Evolutionary conservation across 2,329 filamentous ascomycete species (phyloP).

Genomic region (Berkeleyomyces rouxiae): DNA sequence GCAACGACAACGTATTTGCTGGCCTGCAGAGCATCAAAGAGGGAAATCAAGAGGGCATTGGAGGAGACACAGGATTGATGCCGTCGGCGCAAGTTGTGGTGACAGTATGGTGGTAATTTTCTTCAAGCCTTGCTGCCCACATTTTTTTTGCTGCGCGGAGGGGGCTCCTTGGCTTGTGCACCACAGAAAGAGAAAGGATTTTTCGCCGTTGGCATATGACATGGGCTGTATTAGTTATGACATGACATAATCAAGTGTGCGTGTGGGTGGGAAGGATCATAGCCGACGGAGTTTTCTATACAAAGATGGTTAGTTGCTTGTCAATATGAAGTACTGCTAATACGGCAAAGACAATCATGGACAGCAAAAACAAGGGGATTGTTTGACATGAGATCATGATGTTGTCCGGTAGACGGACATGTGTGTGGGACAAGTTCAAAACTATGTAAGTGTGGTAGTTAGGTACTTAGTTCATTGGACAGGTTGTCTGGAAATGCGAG

Average conservation of each 20-base stretch:
- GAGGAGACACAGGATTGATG: background rate
- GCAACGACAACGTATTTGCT: no score
- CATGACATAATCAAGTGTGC: background rate
- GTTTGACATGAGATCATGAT: no score
- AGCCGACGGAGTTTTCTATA: background rate
- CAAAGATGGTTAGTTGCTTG: no score
- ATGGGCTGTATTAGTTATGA: background rate
- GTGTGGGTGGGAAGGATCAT: background rate
- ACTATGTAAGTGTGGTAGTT: no score
- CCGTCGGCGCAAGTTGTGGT: background rate
- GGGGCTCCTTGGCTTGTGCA: background rate
- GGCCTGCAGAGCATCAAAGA: background rate
- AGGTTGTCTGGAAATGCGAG: no score
- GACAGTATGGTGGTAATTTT: background rate
- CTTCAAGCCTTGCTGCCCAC: background rate
- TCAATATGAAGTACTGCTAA: no score
- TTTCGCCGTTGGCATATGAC: background rate
- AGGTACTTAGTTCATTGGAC: no score
- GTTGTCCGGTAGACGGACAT: no score
- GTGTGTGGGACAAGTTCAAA: no score
- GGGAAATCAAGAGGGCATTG: background rate
- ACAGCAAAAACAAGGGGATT: no score
- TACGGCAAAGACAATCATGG: no score
- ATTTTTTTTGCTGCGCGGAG: background rate
- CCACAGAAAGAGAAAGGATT: background rate